Evolutionary conservation across 108 stramenopile genomes (phyloP).

Genomic region (Conticribra guillardii): DNA sequence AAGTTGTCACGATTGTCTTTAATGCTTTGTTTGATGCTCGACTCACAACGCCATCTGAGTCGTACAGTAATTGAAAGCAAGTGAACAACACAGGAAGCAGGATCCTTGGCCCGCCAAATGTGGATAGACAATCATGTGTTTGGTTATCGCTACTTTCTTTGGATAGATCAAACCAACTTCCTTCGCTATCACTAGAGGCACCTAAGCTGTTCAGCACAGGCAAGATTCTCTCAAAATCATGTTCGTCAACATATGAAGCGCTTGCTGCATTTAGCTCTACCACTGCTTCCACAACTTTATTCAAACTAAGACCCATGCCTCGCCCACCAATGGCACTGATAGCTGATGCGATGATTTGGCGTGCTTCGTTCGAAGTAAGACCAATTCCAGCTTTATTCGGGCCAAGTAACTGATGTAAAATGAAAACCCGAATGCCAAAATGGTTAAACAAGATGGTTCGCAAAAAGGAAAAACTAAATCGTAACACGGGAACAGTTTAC

Average conservation of each 20-base stretch:
- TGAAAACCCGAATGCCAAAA: background rate
- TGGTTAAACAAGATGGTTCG: background rate
- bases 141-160: constrained; percentile 2
- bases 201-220: constrained; percentile 71
- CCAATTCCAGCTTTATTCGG: constrained; percentile 70
- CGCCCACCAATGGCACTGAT: constrained; percentile 37
- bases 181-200: constrained; percentile 12
- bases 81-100: constrained; percentile 67
- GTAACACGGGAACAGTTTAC: constrained; percentile 10
- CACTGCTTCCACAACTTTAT: constrained; percentile 39
- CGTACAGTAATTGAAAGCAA: constrained; percentile 76
- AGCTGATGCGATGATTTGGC: constrained; percentile 46
- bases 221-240: constrained; percentile 76
- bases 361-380: constrained; percentile 48
- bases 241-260: constrained; percentile 75
- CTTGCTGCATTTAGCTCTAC: constrained; percentile 58
- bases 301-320: constrained; percentile 9
- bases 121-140: background rate
- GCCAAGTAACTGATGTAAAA: constrained; percentile 60
- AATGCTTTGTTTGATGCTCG: constrained; percentile 71
- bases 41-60: constrained; percentile 77
- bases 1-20: constrained; percentile 59
- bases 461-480: background rate
- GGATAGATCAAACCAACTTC: constrained; percentile 54
- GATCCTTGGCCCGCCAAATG: constrained; percentile 37